These are phyloP conservation scores for Boletus reticulatus DNA, from an alignment of 768 basidiomycete species.

Conservation along the genomic window DNA sequence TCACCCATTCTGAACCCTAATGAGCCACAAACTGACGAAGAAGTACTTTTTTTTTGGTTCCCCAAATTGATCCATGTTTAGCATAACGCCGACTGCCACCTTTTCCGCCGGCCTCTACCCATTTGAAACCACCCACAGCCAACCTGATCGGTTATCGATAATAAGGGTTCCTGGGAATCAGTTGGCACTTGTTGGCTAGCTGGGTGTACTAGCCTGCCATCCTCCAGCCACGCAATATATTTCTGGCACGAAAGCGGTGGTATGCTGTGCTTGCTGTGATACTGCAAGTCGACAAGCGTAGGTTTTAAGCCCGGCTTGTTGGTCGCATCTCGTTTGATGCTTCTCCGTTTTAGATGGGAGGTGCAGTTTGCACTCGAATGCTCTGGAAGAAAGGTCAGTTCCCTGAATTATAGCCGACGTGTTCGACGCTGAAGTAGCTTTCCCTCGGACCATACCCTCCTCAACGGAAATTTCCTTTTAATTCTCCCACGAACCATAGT, in stretches of 20 bases:
- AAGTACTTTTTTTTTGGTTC: neutral
- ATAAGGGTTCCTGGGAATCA: neutral
- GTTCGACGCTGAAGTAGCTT: neutral
- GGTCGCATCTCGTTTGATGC: neutral
- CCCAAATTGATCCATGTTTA: neutral
- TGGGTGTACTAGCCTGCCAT: neutral
- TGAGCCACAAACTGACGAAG: neutral
- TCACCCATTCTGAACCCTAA: too few relatives aligned
- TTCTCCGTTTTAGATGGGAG: neutral
- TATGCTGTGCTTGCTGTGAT: slow-evolving; percentile 19
- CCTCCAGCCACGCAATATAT: slow-evolving; percentile 1
- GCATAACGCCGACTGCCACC: neutral
- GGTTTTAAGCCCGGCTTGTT: neutral
- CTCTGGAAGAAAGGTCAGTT: slow-evolving; percentile 1
- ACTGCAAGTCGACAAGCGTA: neutral
- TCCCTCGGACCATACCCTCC: too few relatives aligned
- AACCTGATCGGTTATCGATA: neutral
- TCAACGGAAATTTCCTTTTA: neutral
- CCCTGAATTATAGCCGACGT: neutral
- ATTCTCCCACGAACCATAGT: slow-evolving; percentile 12
- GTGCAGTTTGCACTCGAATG: neutral
- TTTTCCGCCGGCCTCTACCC: neutral
- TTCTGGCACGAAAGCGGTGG: slow-evolving; percentile 6
- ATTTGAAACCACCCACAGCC: neutral
- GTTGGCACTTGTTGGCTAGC: neutral